Base-by-base conservation (phyloP, 2,329 filamentous ascomycete genomes). In the Nigrospora osmanthi region DNA sequence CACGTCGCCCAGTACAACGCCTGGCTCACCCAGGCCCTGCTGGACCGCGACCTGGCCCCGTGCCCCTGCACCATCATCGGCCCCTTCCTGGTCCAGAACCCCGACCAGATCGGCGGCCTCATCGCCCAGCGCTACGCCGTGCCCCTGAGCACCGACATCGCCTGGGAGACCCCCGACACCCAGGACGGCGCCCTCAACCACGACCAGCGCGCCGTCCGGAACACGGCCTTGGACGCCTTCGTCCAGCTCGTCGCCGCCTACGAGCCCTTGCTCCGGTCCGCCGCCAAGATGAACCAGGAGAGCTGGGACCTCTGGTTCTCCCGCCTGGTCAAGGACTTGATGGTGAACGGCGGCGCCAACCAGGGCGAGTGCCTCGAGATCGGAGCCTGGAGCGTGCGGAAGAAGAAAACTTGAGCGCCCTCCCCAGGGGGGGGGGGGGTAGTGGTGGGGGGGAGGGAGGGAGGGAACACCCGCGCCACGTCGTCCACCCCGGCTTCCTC, bases 221-320 rank as follows among this genome's bases (percentile, higher is more conserved):
- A 51, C 33, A 46, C 57, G 14, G 52, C 54, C n/a, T 52, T 51
- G 28, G 48, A 59, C 36, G 53, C 46, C 9, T 56, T 59, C 28
- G 51, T 52, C 12, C 51, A 51, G 35, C 42, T 58, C 36, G 53
- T 83, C 46, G 78, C 83, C 55, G 77, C 76, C 45, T 64, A 84
- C 57, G 80, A 84, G 55, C 78, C 78, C 14, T 62, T 81, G 47
- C 65, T 83, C 42, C 77, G 77, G 56, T 73, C 81, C 49, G 73
- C 73, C 39, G 82, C 78, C 47, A 76, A 72, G 6, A 81, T 81
- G 65, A 75, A 74, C 47, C 68, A 73, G 45, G 77, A 81, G 49
- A 80, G 83, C 55, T 85, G 80, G 79, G 75, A 80, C 57, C 65
- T 73, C 33, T 83, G 80, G 80, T 83, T 78, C 72, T 69, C 74